A percentile compares a stretch with the other conserved stretches of the same genome.
Conservation (phyloP, 495 filamentous ascomycete genomes). For the Alectoria sarmentosa region DNA sequence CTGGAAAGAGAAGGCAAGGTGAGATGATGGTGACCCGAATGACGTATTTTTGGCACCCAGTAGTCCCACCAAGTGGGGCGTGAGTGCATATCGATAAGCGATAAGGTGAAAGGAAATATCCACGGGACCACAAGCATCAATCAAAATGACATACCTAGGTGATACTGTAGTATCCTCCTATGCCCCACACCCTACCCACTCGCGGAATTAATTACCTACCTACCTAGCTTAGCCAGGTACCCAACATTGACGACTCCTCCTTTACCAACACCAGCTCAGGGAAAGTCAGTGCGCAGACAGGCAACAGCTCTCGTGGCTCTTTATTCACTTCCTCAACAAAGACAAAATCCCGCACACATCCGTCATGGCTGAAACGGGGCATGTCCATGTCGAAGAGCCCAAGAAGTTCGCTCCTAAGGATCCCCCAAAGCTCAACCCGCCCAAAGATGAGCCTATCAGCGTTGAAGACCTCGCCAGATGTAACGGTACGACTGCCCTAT, state of each 20-base stretch:
- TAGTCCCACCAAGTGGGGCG: background rate
- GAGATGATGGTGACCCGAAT: background rate
- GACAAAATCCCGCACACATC: background rate
- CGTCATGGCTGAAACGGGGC: constrained; percentile 7
- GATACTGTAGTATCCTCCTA: no score
- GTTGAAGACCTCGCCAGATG: constrained; percentile 68
- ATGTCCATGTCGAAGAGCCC: constrained; percentile 32
- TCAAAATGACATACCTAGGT: no score
- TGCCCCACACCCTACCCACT: constrained; percentile 1
- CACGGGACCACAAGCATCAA: no score
- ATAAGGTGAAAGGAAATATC: no score
- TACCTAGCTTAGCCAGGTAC: no score
- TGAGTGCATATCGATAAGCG: no score
- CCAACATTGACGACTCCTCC: background rate
- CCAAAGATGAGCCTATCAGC: constrained; percentile 80
- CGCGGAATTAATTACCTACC: no score
- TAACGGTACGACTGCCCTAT: constrained; percentile 55
- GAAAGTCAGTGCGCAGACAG: background rate
- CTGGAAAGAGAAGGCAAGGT: no score
- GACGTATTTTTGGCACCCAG: background rate
- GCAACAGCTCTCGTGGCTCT: no score
- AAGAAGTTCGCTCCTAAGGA: constrained; percentile 81
- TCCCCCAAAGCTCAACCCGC: constrained; percentile 72
- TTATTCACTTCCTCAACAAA: background rate
- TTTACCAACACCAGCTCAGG: background rate